Evolutionary conservation across 2,329 filamentous ascomycete genomes (phyloP), one percentile per base, ranked within the genome.

Genomic region (Cladorrhinum sp.): DNA sequence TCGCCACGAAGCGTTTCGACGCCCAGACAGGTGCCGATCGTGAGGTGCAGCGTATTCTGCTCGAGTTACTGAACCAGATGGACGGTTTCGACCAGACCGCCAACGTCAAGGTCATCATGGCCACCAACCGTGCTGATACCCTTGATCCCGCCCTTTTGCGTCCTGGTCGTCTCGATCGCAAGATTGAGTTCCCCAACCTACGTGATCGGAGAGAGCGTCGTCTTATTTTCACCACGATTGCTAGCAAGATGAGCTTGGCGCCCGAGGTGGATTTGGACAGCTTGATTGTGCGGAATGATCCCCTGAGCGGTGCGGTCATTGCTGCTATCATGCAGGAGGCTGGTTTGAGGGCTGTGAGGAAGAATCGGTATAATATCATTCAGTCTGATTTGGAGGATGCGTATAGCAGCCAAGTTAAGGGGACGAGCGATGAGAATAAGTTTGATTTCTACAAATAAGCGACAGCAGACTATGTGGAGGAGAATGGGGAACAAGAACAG

Each of bases 21-120:
- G 95, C 95, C 23, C 95, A 99, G 78, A 99, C 95, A 3, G 95
- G 95, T 75, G 95, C 95, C 67, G 95, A 99, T 74, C 87, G 95
- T 79, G 95, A 99, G 78, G 95, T 99, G 16, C 95, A 99, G 80
- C 93, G 95, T 83, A 99, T 99, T 72, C 82, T 99, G 62, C 88
- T 99, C 62, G 95, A 99, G 76, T 81, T 99, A 67, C 88, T 99
- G 66, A 99, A 99, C 80, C 95, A 99, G 79, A 99, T 99, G 95
- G 95, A 99, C 75, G 95, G 95, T 66, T 99, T 99, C 80, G 95
- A 99, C 76, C 95, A 99, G 78, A 96, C 92, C 0, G 91, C 92
- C 75, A 99, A 99, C 77, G 95, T 99, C 78, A 99, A 99, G 81
- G 95, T 99, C 74, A 99, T 99, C 79, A 99, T 99, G 95, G 95